Base-by-base conservation (phyloP, 2,329 filamentous ascomycete species). In the Alternaria dauci region DNA sequence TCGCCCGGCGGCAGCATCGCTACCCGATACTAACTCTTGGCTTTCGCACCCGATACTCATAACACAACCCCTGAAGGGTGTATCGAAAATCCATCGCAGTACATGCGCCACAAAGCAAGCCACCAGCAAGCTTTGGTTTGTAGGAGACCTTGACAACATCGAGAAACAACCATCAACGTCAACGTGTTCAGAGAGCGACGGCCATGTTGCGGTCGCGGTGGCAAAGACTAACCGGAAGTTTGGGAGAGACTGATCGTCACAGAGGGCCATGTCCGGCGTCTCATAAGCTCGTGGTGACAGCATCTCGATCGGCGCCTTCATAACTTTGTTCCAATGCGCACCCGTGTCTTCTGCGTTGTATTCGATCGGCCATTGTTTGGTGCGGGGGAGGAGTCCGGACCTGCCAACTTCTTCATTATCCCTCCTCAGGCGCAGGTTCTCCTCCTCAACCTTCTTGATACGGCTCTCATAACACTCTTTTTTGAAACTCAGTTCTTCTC, bases 61-160 rank as follows among this genome's bases (percentile, higher is more conserved):
- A 12, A 2, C 30, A 18, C 30, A 36, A 30, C 30, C 8, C 23
- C 12, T 16, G 20, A 23, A 23, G 20, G 14, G 32, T 14, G 14
- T 7, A 16, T 0, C 32, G 5, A 36, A 36, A 36, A 36, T 2
- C 12, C 32, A 36, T 4, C 6, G 32, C 14, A 36, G 32, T 6
- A 36, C 14, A 36, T 7, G 6, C 12, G 32, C 32, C 32, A 36
- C 32, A 12, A 36, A 36, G 14, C 32, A 16, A 36, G 14, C 6
- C 32, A 36, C 11, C 2, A 1, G 0, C 14, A 36, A 12, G 32
- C 14, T 36, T 0, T 14, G 12, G 12, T 36, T 2, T 6, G 32
- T 36, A 12, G 1, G 14, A 14, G 2, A 6, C 5, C 0, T 16
- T 1, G 14, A 16, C 14, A 36, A 1, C 1, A 6, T 36, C 32